Conservation (phyloP, 208 protist species). For the Trypanosoma platydactyli region DNA sequence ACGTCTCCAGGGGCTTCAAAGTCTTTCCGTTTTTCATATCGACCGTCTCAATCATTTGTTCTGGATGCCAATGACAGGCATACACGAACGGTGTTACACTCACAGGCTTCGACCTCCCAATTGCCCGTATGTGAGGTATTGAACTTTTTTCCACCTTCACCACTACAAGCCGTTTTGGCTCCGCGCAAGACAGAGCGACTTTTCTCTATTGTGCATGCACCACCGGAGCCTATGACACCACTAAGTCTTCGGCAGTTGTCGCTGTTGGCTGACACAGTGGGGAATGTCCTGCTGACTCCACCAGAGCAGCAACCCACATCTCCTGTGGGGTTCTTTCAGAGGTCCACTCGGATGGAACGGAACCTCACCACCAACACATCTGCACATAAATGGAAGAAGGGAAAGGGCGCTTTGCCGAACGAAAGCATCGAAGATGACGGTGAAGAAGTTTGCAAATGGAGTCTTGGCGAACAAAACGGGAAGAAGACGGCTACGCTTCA, state of each 20-base stretch:
- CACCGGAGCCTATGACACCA: slow-evolving; percentile 49
- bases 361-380: neutral
- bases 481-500: no score
- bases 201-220: slow-evolving; percentile 66
- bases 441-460: no score
- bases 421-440: no score
- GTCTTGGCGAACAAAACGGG: no score
- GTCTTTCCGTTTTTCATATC: neutral
- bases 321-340: slow-evolving; percentile 62
- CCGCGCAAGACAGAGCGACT: slow-evolving; percentile 30
- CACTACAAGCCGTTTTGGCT: neutral
- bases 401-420: neutral
- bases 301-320: slow-evolving; percentile 30
- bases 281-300: slow-evolving; percentile 26
- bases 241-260: slow-evolving; percentile 45
- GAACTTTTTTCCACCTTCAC: slow-evolving; percentile 8
- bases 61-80: slow-evolving; percentile 10
- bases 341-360: slow-evolving; percentile 3
- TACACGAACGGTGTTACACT: neutral
- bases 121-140: neutral
- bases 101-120: neutral
- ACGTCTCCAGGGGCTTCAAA: neutral
- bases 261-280: slow-evolving; percentile 20
- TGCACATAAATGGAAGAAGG: neutral
- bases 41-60: slow-evolving; percentile 2